Evolutionary conservation across 257 asterid species (phyloP).

Genomic region (Rhazya stricta): DNA sequence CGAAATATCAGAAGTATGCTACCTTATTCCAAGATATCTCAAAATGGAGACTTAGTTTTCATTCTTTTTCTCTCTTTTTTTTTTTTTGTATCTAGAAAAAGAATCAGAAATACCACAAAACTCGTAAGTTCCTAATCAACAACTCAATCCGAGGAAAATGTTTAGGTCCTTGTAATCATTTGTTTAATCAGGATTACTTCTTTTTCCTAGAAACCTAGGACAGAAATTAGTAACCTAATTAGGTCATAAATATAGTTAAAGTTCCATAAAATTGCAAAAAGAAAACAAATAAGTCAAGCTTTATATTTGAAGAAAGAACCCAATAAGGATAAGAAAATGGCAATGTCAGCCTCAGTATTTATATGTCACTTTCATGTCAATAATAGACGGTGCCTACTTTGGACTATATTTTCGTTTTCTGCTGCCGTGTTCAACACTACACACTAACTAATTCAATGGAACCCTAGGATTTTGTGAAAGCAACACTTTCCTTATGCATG

Average conservation of each 20-base stretch:
- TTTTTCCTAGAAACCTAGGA: too few relatives aligned
- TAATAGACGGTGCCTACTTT: conserved; percentile 36
- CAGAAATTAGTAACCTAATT: neutral
- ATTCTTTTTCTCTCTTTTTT: too few relatives aligned
- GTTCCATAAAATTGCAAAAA: neutral
- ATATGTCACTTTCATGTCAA: conserved; percentile 21
- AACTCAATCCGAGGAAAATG: too few relatives aligned
- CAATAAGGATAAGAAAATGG: neutral
- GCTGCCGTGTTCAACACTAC: conserved; percentile 19
- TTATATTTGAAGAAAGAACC: neutral
- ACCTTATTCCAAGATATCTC: too few relatives aligned
- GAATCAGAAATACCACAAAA: too few relatives aligned
- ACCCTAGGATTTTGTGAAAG: neutral
- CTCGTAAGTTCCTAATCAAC: too few relatives aligned
- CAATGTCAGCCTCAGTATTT: neutral
- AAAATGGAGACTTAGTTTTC: too few relatives aligned
- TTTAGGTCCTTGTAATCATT: too few relatives aligned
- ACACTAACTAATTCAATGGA: conserved; percentile 6
- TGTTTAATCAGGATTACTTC: too few relatives aligned
- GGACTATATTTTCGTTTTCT: conserved; percentile 11
- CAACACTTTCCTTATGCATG: too few relatives aligned
- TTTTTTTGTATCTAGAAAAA: too few relatives aligned
- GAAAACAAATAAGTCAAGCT: neutral
- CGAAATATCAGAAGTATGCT: too few relatives aligned
- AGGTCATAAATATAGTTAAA: neutral